phyloP scores from a whole-genome alignment of 495 filamentous ascomycete genomes.

The Gamarada debralockiae region DNA sequence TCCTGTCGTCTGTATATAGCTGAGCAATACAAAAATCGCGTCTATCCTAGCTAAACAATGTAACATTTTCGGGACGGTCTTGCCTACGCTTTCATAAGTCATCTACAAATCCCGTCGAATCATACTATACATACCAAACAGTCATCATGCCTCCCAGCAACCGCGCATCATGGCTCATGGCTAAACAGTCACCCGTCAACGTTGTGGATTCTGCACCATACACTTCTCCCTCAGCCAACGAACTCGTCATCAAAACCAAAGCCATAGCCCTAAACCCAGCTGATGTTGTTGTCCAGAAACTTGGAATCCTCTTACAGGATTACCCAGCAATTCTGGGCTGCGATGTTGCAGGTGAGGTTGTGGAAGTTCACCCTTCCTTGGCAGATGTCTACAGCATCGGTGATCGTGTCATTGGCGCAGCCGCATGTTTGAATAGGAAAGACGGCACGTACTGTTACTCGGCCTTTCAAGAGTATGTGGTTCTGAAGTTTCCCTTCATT shows the following conservation, averaged over 20 bases:
- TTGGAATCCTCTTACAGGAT: conserved; percentile 18
- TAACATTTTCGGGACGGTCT: too few species aligned
- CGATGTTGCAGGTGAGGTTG: conserved; percentile 8
- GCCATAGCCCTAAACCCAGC: conserved; percentile 10
- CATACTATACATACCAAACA: too few species aligned
- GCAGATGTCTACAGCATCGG: neutral
- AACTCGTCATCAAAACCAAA: conserved; percentile 4
- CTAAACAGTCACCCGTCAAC: neutral
- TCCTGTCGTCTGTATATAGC: too few species aligned
- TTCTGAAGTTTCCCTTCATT: conserved; percentile 1
- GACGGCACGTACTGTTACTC: neutral
- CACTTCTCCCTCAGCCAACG: neutral
- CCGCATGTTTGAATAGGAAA: neutral
- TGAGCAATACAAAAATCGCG: too few species aligned
- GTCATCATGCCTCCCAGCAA: conserved; percentile 7
- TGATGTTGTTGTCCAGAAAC: neutral
- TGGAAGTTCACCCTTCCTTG: neutral
- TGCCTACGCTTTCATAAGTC: too few species aligned
- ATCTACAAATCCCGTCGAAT: too few species aligned
- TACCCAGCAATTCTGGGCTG: conserved; percentile 49
- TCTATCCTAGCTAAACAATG: too few species aligned
- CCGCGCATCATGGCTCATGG: conserved; percentile 1
- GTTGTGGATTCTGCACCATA: neutral
- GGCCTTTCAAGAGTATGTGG: conserved; percentile 8
- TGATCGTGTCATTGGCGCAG: conserved; percentile 1